Percentiles rank a stretch among this genome's conserved stretches.
phyloP scores from a whole-genome alignment of 2,329 filamentous ascomycete species.

The Chrysoporthe puriensis region DNA sequence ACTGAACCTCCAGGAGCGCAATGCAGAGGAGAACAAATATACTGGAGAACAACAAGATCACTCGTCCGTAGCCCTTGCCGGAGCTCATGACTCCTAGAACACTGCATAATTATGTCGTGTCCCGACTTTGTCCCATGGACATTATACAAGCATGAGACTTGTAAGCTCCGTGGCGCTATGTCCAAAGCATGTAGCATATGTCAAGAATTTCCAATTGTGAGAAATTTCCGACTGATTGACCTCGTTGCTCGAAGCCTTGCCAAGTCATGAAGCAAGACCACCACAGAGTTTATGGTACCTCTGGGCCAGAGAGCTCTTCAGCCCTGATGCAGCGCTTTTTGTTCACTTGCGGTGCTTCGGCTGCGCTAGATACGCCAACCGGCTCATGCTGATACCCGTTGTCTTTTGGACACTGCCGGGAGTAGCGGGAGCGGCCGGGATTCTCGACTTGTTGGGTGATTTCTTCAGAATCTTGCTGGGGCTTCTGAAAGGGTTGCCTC shows the following conservation, averaged over 20 bases:
- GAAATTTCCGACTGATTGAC: background rate
- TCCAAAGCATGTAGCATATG: background rate
- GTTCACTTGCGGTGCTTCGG: conserved; percentile 28
- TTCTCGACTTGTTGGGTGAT: conserved; percentile 22
- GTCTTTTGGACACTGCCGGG: conserved; percentile 18
- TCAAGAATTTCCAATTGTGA: background rate
- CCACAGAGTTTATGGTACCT: background rate
- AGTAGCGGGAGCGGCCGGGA: conserved; percentile 18
- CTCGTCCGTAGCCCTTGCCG: background rate
- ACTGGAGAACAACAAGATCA: background rate
- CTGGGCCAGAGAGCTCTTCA: background rate
- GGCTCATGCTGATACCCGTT: conserved; percentile 20
- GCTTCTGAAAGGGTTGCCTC: conserved; percentile 12
- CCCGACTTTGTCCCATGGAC: background rate
- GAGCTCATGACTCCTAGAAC: background rate
- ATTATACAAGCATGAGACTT: background rate
- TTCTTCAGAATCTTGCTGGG: conserved; percentile 24
- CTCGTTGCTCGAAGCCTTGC: background rate
- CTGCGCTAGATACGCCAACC: conserved; percentile 24
- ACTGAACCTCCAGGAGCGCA: background rate
- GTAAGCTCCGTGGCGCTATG: background rate
- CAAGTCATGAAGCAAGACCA: background rate
- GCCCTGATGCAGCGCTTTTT: background rate
- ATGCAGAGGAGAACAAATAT: background rate
- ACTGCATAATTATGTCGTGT: background rate